These are phyloP conservation scores for Nitzschia sp. DNA, from an alignment of 108 stramenopile genomes.

Conservation along the genomic window DNA sequence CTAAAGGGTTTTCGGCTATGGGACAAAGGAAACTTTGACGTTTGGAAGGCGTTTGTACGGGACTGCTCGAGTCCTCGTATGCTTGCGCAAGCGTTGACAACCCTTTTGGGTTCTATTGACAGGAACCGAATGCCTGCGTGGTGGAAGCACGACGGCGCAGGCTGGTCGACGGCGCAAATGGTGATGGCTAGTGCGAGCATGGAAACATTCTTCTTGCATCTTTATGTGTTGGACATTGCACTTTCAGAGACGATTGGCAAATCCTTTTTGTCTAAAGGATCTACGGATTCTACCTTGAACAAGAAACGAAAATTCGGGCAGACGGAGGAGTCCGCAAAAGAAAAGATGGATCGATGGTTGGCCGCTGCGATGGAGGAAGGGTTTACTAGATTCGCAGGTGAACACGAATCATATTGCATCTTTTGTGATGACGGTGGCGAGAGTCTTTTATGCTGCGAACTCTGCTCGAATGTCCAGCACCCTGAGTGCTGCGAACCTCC, in stretches of 20 bases:
- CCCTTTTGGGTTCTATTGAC: slow-evolving; percentile 26
- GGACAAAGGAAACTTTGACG: slow-evolving; percentile 13
- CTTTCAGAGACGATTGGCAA: slow-evolving; percentile 22
- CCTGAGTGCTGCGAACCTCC: slow-evolving; percentile 25
- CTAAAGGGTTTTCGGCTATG: slow-evolving; percentile 18
- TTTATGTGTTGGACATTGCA: slow-evolving; percentile 43
- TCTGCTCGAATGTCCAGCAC: slow-evolving; percentile 47
- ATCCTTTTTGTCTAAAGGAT: background rate
- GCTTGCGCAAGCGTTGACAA: slow-evolving; percentile 35
- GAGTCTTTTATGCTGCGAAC: slow-evolving; percentile 42
- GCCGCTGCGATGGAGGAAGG: too few relatives aligned
- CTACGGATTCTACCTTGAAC: background rate
- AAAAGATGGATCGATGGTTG: too few relatives aligned
- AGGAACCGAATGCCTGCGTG: slow-evolving; percentile 34
- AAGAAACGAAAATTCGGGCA: too few relatives aligned
- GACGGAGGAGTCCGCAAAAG: too few relatives aligned
- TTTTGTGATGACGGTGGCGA: slow-evolving; percentile 36
- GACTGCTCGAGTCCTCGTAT: slow-evolving; percentile 4
- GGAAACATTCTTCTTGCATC: slow-evolving; percentile 29
- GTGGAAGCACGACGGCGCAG: slow-evolving; percentile 31
- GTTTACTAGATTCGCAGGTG: too few relatives aligned
- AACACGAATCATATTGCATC: slow-evolving; percentile 17
- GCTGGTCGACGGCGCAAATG: slow-evolving; percentile 41
- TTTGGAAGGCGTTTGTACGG: slow-evolving; percentile 31
- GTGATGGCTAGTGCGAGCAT: slow-evolving; percentile 13